Base-by-base conservation (phyloP, 805 yeast species). In the Ascoidea asiatica region DNA sequence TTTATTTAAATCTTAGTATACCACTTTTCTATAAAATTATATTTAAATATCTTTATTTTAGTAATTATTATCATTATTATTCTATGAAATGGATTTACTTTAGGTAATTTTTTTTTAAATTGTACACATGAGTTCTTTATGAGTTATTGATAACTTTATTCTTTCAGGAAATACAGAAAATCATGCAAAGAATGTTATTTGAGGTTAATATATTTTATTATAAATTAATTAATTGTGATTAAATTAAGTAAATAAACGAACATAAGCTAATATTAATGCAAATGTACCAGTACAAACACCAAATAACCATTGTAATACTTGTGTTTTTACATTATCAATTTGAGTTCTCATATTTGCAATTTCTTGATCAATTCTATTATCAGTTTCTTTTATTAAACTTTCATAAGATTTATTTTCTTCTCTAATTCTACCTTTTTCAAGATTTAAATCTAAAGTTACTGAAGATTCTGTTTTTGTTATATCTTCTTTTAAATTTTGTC, bases 231-330 rank as follows among this genome's bases (percentile, higher is more conserved):
- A n/a, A n/a, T n/a, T n/a, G n/a, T n/a, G n/a, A n/a, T n/a, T n/a
- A n/a, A n/a, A 22, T 52, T 55, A 84, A 7, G 86, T 76, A 43
- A 86, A 66, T 53, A 92, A 68, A 54, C 98, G 73, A 42, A 89
- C 85, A 60, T 92, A 92, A 1, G 97, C 97, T 54, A 90, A 65
- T 43, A 92, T 83, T 47, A 92, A 70, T 13, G 97, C 97, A 64
- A 90, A 86, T 1, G 97, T 85, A 82, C 97, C 98, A 1, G 97
- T 89, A 58, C 95, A 85, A 18, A 92, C 97, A 69, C 97, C 97
- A 54, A 92, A 87, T 50, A 92, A 72, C 98, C 98, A 92, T 64
- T 92, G 98, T 80, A 88, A 77, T 42, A 92, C 97, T 60, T 92
- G 97, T 1, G 95, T 86, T 65, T 92, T 92, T 29, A 90, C 95